Conservation (phyloP, 306 rosid species). For the Cucurbita pepo region DNA sequence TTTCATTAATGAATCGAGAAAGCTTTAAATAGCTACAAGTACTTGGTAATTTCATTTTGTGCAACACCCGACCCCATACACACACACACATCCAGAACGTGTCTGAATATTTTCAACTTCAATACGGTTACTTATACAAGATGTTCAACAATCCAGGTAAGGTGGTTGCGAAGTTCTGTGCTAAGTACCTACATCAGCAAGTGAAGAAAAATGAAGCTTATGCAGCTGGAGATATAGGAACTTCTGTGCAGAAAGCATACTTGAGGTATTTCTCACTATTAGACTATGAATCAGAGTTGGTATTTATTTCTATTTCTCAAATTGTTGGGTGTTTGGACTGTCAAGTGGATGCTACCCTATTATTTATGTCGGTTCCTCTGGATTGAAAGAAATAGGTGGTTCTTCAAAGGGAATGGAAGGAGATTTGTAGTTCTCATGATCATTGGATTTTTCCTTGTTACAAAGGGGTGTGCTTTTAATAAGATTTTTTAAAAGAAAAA, state of each 20-base stretch:
- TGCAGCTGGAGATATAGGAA: conserved; percentile 59
- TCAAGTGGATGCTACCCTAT: conserved; percentile 1
- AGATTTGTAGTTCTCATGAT: not conserved
- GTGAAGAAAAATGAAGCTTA: conserved; percentile 64
- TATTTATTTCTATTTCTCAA: conserved; percentile 9
- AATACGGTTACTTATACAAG: conserved; percentile 14
- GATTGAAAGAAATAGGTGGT: not conserved
- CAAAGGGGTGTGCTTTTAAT: not conserved
- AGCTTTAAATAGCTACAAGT: not conserved
- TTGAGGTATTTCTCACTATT: conserved; percentile 42
- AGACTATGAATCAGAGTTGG: conserved; percentile 8
- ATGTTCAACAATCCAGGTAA: conserved; percentile 46
- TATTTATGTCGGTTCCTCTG: not conserved
- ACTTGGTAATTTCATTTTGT: not conserved
- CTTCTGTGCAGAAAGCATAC: conserved; percentile 66
- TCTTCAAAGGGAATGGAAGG: not conserved
- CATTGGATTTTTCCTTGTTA: not conserved
- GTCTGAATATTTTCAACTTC: not conserved
- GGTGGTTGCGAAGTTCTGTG: conserved; percentile 97
- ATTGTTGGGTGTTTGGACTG: conserved; percentile 4
- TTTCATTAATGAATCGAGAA: not conserved
- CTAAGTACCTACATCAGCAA: conserved; percentile 83
- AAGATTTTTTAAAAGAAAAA: not conserved
- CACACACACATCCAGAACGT: not conserved
- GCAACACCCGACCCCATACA: not conserved